These are phyloP conservation scores for Elongisporangium anandrum DNA, from an alignment of 352 stramenopile genomes.

Conservation along the genomic window DNA sequence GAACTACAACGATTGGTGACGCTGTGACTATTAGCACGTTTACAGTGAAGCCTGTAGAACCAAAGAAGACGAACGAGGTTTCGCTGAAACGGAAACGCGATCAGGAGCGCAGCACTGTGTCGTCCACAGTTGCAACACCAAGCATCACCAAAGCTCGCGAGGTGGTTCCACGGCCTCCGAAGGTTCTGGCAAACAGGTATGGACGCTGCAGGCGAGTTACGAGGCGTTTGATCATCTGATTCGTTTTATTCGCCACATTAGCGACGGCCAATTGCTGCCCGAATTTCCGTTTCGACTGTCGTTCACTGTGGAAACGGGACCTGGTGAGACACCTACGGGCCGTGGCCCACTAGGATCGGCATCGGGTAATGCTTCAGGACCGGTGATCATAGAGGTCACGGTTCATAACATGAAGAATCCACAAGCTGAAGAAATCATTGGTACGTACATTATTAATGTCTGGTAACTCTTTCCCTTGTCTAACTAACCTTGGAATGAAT, in stretches of 20 bases:
- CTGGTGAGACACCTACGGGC: not conserved
- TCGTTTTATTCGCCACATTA: slow-evolving; percentile 4
- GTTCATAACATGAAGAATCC: slow-evolving; percentile 61
- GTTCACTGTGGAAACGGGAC: slow-evolving; percentile 63
- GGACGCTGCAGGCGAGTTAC: slow-evolving; percentile 1
- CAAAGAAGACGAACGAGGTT: slow-evolving; percentile 27
- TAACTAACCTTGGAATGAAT: too few relatives aligned
- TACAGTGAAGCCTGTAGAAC: slow-evolving; percentile 7
- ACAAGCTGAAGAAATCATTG: slow-evolving; percentile 34
- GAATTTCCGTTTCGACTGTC: slow-evolving; percentile 50
- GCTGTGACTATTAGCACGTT: not conserved
- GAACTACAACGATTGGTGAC: not conserved
- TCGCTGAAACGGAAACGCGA: slow-evolving; percentile 75
- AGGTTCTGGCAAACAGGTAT: slow-evolving; percentile 57
- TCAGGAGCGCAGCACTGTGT: slow-evolving; percentile 21
- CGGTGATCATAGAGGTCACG: slow-evolving; percentile 45
- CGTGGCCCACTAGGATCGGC: not conserved
- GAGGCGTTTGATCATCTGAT: slow-evolving; percentile 5
- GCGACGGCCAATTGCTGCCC: slow-evolving; percentile 39
- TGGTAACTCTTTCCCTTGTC: not conserved
- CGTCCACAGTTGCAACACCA: slow-evolving; percentile 12
- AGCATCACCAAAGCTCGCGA: slow-evolving; percentile 53
- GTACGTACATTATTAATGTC: slow-evolving; percentile 23
- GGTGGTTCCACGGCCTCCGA: slow-evolving; percentile 38
- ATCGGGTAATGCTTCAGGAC: not conserved